Evolutionary conservation across 1,139 yeast species (phyloP), one percentile per base, ranked within the genome.

Genomic region (Kodamaea plutei): DNA sequence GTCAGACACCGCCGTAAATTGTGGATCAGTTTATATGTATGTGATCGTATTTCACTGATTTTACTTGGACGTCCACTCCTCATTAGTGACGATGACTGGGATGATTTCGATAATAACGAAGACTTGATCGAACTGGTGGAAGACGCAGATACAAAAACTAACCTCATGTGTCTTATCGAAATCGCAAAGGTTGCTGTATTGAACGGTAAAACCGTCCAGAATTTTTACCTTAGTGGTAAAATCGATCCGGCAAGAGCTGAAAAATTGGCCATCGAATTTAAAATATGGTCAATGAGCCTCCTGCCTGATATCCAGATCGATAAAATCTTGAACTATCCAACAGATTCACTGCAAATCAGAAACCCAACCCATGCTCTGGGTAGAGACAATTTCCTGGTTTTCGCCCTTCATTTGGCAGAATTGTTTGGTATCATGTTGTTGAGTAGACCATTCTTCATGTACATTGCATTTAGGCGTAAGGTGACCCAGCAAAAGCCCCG

Each of bases 361-460:
- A 30, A 27, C 17, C 36, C 38, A 16, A 31, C 31, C 5, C 30
- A 25, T 15, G 28, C 30, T 18, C 34, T 37, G 10, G 17, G 25
- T n/a, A 29, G 20, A 12, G 48, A 50, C 20, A 51, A 52, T 27
- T 54, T 45, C 28, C 38, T 50, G 22, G 40, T 55, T 3, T 47
- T 64, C 13, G 48, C 61, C 9, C 48, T 64, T 3, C 72, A 70
- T 45, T 48, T 68, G 15, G 50, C 59, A 7, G 64, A 68, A 35
- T 47, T 70, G 20, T 57, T 58, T 44, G 64, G 69, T 2, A 58
- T 69, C 14, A 56, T 69, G 39, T 45, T 70, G 16, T 48, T 71
- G 13, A 54, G 72, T 20, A 54, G 74, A 14, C 76, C 77, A 8
- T 68, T 70, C 37, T 65, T 67, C 45, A 59, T 67, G 46, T 63